Percentiles rank a stretch among this genome's conserved stretches.
These are phyloP conservation scores for Fusarium setosum DNA, from an alignment of 2,329 filamentous ascomycete genomes.

Conservation along the genomic window DNA sequence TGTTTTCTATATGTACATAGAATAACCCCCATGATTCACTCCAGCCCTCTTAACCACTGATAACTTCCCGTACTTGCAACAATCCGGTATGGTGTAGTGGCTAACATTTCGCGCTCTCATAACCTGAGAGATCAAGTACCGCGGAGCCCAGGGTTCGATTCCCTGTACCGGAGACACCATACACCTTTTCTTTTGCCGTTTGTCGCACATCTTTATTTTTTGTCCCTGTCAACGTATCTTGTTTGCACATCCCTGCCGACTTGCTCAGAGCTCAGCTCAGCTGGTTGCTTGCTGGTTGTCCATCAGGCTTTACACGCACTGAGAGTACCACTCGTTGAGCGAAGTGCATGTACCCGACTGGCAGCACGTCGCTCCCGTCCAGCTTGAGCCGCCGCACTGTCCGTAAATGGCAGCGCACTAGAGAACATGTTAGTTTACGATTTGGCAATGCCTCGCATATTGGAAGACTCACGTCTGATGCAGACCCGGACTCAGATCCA, in stretches of 20 bases:
- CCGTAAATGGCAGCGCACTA: constrained; percentile 35
- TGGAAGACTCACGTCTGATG: constrained; percentile 13
- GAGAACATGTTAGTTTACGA: background rate
- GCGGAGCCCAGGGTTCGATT: constrained; percentile 7
- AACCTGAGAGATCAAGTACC: constrained; percentile 31
- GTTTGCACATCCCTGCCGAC: background rate
- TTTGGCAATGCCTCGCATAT: background rate
- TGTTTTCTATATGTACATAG: constrained; percentile 1
- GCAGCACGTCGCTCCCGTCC: constrained; percentile 40
- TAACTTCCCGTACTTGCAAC: background rate
- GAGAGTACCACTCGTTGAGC: constrained; percentile 41
- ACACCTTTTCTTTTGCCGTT: background rate
- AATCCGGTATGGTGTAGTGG: constrained; percentile 36
- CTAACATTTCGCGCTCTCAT: constrained; percentile 45
- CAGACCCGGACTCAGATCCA: background rate
- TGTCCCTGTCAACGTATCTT: background rate
- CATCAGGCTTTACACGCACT: constrained; percentile 23
- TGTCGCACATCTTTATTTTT: background rate
- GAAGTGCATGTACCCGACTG: constrained; percentile 34
- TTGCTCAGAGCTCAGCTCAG: too few species aligned
- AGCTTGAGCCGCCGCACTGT: constrained; percentile 41
- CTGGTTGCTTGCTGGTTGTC: background rate
- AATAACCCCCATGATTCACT: background rate
- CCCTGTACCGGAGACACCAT: background rate
- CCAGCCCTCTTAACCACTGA: background rate